phyloP scores from a whole-genome alignment of 2,329 filamentous ascomycete genomes.

The Stemphylium beticola region DNA sequence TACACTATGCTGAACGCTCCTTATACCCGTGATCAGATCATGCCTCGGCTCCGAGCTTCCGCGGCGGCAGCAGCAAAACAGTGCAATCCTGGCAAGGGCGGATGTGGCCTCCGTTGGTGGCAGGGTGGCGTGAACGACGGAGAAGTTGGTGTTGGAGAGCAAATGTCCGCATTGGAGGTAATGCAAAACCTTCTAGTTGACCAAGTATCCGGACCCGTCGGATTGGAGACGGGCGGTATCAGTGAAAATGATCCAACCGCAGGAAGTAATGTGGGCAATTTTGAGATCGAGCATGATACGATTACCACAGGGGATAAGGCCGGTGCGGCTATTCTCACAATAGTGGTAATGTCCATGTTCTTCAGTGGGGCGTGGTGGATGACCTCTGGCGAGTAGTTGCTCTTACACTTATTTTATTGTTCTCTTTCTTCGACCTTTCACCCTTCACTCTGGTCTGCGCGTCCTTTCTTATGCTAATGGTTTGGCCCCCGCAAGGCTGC shows the following conservation, averaged over 20 bases:
- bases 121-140: slow-evolving; percentile 53
- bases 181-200: slow-evolving; percentile 55
- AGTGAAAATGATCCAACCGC: slow-evolving; percentile 54
- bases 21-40: slow-evolving; percentile 49
- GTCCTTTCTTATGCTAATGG: background rate
- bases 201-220: slow-evolving; percentile 47
- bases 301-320: slow-evolving; percentile 68
- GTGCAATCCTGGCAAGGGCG: slow-evolving; percentile 59
- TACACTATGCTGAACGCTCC: slow-evolving; percentile 47
- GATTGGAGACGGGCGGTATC: slow-evolving; percentile 59
- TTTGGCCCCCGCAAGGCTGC: background rate
- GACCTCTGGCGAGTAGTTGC: slow-evolving; percentile 36
- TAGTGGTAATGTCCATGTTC: slow-evolving; percentile 61
- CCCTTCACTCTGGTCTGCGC: background rate
- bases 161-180: slow-evolving; percentile 64
- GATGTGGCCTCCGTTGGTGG: slow-evolving; percentile 55
- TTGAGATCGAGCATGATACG: slow-evolving; percentile 28
- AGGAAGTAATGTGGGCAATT: slow-evolving; percentile 36
- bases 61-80: slow-evolving; percentile 61
- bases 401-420: background rate
- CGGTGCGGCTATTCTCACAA: slow-evolving; percentile 70
- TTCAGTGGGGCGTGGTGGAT: slow-evolving; percentile 62
- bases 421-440: background rate
- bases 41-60: slow-evolving; percentile 59
- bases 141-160: slow-evolving; percentile 61